Base-by-base conservation (phyloP, 108 stramenopile species). In the Aureococcus anophagefferens region DNA sequence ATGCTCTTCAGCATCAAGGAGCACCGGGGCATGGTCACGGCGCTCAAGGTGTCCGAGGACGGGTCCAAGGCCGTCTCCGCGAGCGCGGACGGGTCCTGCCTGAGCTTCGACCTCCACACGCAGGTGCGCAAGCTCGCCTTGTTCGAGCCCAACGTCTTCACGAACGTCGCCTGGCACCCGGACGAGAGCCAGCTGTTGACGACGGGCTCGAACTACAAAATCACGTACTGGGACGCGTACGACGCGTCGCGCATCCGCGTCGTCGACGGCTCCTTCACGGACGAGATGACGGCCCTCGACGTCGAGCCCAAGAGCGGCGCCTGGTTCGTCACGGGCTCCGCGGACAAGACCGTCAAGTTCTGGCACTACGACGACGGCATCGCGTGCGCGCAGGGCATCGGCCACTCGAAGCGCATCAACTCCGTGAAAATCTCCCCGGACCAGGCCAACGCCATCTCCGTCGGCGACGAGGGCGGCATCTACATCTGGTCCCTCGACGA, bases 311-410 rank as follows among this genome's bases (percentile, higher is more conserved):
- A 73, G 21, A 5, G 13, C 40, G 93, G 91, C 37, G 85, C 79
- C 44, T 68, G 66, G 63, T 91, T 92, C 64, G 85, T 89, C 18
- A 84, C 84, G 44, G 93, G 89, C 29, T 79, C 87, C 35, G 88
- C 75, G n/a, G 93, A 91, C 74, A 85, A 84, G 30, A 81, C 81
- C 32, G 84, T 93, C 30, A 90, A 86, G 75, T 78, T 92, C 25
- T 93, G 90, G 89, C 76, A 88, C 72, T 92, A 92, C 71, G 93
- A 92, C 71, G 87, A 93, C 62, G 91, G 93, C 69, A 66, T 85
- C 31, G 65, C 78, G 33, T 63, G 80, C 17, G 81, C 70, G n/a
- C 65, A 76, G 29, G 93, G 90, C 29, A 65, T 75, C 25, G 93
- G 91, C 45, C 91, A 93, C 79, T 89, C 87, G 68, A 90, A 88